Conservation (phyloP, 352 stramenopile genomes). For the Blastocystis sp. region DNA sequence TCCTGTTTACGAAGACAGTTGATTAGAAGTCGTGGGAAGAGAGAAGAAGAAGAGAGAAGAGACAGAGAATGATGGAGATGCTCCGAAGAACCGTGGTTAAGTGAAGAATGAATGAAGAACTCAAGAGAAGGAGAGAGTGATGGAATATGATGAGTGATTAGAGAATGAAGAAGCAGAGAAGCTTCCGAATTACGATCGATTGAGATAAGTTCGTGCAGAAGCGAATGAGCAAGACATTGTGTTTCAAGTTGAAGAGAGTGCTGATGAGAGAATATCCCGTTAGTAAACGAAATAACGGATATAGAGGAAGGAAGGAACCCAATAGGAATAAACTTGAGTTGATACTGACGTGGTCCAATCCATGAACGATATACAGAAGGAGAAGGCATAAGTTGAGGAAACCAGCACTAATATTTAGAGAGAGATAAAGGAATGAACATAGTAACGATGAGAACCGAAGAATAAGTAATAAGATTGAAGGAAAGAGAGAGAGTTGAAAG, state of each 20-base stretch:
- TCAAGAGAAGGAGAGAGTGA: not conserved
- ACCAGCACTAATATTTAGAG: not conserved
- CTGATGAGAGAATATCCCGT: not conserved
- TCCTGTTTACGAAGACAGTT: conserved; percentile 52
- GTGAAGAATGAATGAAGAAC: conserved; percentile 3
- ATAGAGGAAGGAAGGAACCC: not conserved
- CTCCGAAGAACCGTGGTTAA: not conserved
- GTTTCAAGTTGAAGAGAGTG: not conserved
- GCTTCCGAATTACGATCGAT: not conserved
- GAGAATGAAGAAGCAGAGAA: not conserved
- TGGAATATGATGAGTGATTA: not conserved
- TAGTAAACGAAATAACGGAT: not conserved
- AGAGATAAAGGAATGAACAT: not conserved
- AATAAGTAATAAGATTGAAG: not conserved
- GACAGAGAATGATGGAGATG: not conserved
- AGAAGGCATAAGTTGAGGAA: not conserved
- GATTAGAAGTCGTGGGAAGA: conserved; percentile 15
- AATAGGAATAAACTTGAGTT: not conserved
- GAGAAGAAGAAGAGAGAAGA: not conserved
- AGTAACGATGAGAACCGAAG: not conserved
- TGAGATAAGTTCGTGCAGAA: not conserved
- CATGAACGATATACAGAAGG: not conserved
- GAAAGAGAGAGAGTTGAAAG: not conserved
- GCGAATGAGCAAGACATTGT: not conserved
- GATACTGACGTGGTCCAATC: conserved; percentile 22